A percentile compares a stretch with the other conserved stretches of the same genome.
phyloP scores from a whole-genome alignment of 75 land plant genomes.

The Selaginella moellendorffii region DNA sequence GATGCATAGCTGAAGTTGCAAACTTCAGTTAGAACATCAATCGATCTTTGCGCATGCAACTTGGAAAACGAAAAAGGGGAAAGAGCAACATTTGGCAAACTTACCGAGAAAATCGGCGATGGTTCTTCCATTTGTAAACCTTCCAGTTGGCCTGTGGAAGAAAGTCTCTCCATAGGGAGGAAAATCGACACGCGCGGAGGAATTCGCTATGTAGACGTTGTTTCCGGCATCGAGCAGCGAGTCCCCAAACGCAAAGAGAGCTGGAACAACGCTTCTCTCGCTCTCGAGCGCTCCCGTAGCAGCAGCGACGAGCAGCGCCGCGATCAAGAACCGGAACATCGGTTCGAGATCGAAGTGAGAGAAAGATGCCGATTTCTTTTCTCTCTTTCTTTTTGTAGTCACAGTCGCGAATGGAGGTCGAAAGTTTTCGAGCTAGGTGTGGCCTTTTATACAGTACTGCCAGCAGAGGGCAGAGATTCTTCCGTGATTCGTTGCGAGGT shows the following conservation, averaged over 20 bases:
- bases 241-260: conserved; percentile 2
- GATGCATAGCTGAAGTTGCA: not conserved
- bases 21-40: not conserved
- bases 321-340: no score
- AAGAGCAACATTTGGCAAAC: no score
- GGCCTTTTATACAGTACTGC: no score
- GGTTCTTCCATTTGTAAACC: conserved; percentile 34
- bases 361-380: no score
- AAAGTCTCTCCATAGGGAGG: conserved; percentile 31
- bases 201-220: conserved; percentile 13
- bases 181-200: conserved; percentile 25
- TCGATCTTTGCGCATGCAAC: not conserved
- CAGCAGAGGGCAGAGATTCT: no score
- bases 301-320: no score
- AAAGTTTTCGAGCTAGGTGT: no score
- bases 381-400: no score
- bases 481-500: no score
- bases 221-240: conserved; percentile 2
- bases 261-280: not conserved
- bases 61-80: not conserved
- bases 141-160: conserved; percentile 35
- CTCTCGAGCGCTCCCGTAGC: no score
- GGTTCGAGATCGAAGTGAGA: no score
- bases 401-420: no score
- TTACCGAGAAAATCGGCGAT: conserved; percentile 31